Evolutionary conservation across 164 flowering plant genomes (phyloP).

Genomic region (Magnolia kwangsiensis): DNA sequence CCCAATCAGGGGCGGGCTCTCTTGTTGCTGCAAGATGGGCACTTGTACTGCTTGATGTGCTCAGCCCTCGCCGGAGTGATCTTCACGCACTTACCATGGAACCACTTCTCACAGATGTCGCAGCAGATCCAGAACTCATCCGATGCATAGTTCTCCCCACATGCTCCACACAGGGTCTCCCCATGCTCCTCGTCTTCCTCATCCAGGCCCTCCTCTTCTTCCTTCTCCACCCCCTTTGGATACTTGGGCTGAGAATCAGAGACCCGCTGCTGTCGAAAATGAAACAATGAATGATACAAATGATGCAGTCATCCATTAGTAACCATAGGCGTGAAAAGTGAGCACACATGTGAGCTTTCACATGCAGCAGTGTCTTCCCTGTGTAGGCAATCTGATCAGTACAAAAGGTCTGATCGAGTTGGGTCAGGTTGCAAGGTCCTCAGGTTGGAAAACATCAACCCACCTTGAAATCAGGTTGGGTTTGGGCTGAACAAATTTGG

Average conservation of each 20-base stretch:
- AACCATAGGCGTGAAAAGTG: too few species aligned
- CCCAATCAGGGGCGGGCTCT: conserved; percentile 46
- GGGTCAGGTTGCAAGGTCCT: not conserved
- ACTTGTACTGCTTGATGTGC: conserved; percentile 95
- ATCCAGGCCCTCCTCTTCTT: conserved; percentile 57
- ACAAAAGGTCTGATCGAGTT: not conserved
- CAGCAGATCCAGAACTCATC: conserved; percentile 97
- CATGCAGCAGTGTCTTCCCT: too few species aligned
- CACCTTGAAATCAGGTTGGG: too few species aligned
- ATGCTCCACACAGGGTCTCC: conserved; percentile 81
- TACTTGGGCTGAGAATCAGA: conserved; percentile 45
- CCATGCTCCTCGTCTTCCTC: conserved; percentile 82
- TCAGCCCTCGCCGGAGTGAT: conserved; percentile 84
- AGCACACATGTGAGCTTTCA: too few species aligned
- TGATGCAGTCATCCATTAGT: not conserved
- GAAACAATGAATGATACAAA: not conserved
- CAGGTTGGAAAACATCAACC: too few species aligned
- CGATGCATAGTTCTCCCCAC: conserved; percentile 76
- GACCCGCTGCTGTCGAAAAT: conserved; percentile 5
- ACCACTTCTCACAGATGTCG: conserved; percentile 84
- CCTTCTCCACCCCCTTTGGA: conserved; percentile 36
- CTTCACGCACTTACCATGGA: conserved; percentile 91
- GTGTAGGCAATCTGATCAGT: not conserved
- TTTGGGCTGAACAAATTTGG: too few species aligned
- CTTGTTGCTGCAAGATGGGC: conserved; percentile 88